Base-by-base conservation (phyloP, 192 early-diverging fungal genomes). In the Allomyces macrogynus region DNA sequence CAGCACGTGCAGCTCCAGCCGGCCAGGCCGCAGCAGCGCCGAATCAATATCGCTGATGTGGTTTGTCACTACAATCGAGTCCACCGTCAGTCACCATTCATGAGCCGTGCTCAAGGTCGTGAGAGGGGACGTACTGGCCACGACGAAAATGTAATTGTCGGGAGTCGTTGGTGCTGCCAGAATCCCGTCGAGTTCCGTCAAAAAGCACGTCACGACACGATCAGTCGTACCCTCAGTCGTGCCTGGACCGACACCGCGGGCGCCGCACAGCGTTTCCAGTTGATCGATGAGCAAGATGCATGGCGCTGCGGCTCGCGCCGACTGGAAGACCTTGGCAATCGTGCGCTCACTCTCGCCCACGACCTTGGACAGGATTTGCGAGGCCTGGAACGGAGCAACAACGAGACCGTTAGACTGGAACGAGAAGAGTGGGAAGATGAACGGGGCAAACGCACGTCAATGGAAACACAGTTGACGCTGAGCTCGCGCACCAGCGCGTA, bases 251-350 rank as follows among this genome's bases (percentile, higher is more conserved):
- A 23, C 22, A 18, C 42, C 9, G 43, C 61, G 40, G 14, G 4
- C 24, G 23, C 18, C 44, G 32, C n/a, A 16, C 43, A 43, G 11
- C 43, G 18, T n/a, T 18, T 18, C 20, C 7, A 16, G 82, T 73
- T 97, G 89, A 73, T 97, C 94, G 67, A 97, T 89, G 43, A 97
- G 83, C 16, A 97, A 70, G 10, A 95, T 85, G 65, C 92, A 94
- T 0, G 94, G 94, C 4, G 91, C 76, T 71, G 80, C 87, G 60
- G 83, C 72, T 62, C 89, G 79, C 26, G 90, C 94, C 67, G 87
- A 81, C 3, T 82, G 74, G 80, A 97, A 97, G 64, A 94, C 73
- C 8, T 77, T 79, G 9, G 86, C 84, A 70, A 97, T 86, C 43
- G 84, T 84, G 63, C 86, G 79, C 66, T 97, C 94, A 0, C 90